A percentile compares a stretch with the other conserved stretches of the same genome.
phyloP scores from a whole-genome alignment of 805 yeast species.

The Starmerella scarabaei region DNA sequence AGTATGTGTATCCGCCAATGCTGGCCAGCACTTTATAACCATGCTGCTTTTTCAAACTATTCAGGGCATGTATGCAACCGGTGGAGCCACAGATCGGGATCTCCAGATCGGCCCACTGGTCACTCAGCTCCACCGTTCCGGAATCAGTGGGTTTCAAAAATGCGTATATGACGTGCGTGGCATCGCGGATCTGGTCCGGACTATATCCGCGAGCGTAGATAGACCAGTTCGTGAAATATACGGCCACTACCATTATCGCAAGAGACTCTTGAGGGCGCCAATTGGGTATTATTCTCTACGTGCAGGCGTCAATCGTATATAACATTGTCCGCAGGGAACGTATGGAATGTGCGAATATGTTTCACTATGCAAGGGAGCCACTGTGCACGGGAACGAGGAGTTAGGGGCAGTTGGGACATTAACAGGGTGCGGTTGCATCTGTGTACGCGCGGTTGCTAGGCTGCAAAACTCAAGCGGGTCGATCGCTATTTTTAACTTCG shows the following conservation, averaged over 20 bases:
- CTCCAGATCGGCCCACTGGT: slow-evolving; percentile 51
- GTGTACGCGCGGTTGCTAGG: no score
- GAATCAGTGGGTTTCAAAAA: slow-evolving; percentile 50
- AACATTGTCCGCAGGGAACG: no score
- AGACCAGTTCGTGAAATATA: slow-evolving; percentile 40
- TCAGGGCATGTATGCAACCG: slow-evolving; percentile 43
- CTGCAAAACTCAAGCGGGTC: no score
- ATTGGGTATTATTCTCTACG: no score
- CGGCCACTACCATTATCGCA: slow-evolving; percentile 11
- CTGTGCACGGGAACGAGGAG: no score
- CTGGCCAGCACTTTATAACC: slow-evolving; percentile 50
- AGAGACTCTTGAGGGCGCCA: no score
- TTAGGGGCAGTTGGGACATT: no score
- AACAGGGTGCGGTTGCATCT: no score
- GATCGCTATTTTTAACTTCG: no score
- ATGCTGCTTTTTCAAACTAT: slow-evolving; percentile 29
- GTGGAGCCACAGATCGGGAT: slow-evolving; percentile 22
- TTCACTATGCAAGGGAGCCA: no score
- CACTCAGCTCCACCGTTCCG: slow-evolving; percentile 45
- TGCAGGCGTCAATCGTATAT: no score
- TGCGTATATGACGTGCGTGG: slow-evolving; percentile 68
- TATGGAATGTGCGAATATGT: no score
- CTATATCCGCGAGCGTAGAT: slow-evolving; percentile 47
- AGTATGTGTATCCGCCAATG: slow-evolving; percentile 68
- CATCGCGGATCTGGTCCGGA: slow-evolving; percentile 50